A percentile compares a stretch with the other conserved stretches of the same genome.
Conservation (phyloP, 2,329 filamentous ascomycete species). For the Ceratocystis albifundus region DNA sequence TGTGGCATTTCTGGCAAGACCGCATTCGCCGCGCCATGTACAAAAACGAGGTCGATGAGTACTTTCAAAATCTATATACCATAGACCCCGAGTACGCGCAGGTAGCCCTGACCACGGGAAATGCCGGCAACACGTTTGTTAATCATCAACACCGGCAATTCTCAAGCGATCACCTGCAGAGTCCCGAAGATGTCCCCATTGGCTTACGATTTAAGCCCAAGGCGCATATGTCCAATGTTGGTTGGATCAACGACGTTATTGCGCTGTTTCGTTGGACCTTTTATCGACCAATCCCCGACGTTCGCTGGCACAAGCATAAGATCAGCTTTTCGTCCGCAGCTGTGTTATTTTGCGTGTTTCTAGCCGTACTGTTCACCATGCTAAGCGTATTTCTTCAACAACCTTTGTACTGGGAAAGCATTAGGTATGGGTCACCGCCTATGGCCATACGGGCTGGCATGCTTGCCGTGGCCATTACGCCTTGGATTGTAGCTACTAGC, state of each 20-base stretch:
- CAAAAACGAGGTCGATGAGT: conserved; percentile 58
- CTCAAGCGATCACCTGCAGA: conserved; percentile 1
- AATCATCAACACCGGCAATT: background rate
- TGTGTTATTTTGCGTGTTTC: conserved; percentile 54
- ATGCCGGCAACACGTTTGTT: conserved; percentile 36
- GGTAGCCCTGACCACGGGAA: conserved; percentile 39
- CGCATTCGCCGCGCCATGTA: conserved; percentile 82
- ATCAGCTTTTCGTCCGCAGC: conserved; percentile 73
- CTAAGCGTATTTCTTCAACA: conserved; percentile 80
- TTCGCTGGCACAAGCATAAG: conserved; percentile 54
- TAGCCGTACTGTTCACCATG: conserved; percentile 59
- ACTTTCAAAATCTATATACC: conserved; percentile 45
- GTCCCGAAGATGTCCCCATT: background rate
- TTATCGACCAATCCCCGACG: conserved; percentile 70
- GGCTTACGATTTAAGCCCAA: conserved; percentile 47
- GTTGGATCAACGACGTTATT: conserved; percentile 62
- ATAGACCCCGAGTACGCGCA: conserved; percentile 39
- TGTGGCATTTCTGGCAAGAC: conserved; percentile 87
- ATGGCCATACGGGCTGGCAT: conserved; percentile 79
- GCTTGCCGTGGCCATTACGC: conserved; percentile 81
- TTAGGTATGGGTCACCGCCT: conserved; percentile 76
- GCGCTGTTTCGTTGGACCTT: conserved; percentile 82
- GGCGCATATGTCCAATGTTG: conserved; percentile 64
- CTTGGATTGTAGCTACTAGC: conserved; percentile 81
- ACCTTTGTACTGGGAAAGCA: conserved; percentile 80